Evolutionary conservation across 176 grass and related monocot genomes (phyloP), one percentile per base, ranked within the genome.

Genomic region (Guadua angustifolia): DNA sequence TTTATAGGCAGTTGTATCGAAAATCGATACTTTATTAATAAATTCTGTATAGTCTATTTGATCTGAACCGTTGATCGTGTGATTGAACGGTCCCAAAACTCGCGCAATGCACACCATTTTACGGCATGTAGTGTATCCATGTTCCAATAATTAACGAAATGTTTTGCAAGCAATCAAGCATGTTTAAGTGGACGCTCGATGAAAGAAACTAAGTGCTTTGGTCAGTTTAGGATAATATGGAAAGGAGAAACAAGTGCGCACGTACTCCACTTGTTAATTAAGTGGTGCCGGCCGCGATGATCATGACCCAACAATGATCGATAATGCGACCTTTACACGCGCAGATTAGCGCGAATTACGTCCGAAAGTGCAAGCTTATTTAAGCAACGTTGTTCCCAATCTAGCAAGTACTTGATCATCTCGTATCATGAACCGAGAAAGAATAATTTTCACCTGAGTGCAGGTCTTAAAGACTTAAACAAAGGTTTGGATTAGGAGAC

Each of bases 191-290:
- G 74, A 69, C 62, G 11, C 18, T 42, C 49, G 17, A 66, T 5
- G 17, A 36, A 29, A 77, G 38, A 25, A 25, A 40, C 58, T 1
- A 52, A 9, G 2, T 36, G 4, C 4, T 15, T 42, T 73, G 16
- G 12, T 15, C 44, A 53, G 12, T 67, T 47, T 25, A 69, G 15
- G 59, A 45, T 44, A 50, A 69, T 9, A 4, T 22, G 47, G 9
- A 38, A 47, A 60, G 26, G 49, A 49, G 24, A 35, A 79, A 22
- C 9, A 10, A 74, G 52, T 42, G 77, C 76, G 87, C 87, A 85
- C 51, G 82, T 62, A 88, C 82, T 43, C 75, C 76, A 82, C 64
- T 82, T 77, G 78, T 66, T 80, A 71, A 84, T 73, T 46, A 14
- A 24, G 66, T 81, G 83, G 77, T 33, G 61, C 42, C 29, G 17